A percentile compares a stretch with the other conserved stretches of the same genome.
Evolutionary conservation across 192 early-diverging fungal species (phyloP).

Genomic region (Coemansia sp.): DNA sequence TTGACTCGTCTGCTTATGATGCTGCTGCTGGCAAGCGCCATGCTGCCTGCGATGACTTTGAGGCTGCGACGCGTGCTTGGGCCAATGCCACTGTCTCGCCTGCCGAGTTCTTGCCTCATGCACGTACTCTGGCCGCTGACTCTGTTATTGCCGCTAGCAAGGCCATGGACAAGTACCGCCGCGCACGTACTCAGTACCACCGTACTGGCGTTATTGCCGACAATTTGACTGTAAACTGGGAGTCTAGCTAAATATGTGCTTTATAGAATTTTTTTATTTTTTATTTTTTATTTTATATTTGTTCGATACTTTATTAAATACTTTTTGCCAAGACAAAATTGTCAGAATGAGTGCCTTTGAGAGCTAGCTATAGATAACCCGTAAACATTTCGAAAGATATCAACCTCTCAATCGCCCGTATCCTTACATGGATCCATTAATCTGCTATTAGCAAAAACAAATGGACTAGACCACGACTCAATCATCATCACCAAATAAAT

Average conservation of each 20-base stretch:
- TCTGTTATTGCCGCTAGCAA: constrained; percentile 54
- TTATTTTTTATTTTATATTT: neutral
- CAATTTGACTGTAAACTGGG: constrained; percentile 26
- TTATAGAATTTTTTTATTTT: neutral
- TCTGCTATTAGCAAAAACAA: too few species aligned
- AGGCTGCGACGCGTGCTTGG: constrained; percentile 58
- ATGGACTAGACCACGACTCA: too few species aligned
- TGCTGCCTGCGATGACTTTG: constrained; percentile 48
- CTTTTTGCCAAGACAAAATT: too few species aligned
- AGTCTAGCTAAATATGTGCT: neutral
- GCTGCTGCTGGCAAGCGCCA: constrained; percentile 32
- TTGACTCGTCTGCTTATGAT: constrained; percentile 43
- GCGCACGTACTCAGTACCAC: constrained; percentile 58
- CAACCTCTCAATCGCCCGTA: too few species aligned
- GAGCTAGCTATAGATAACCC: too few species aligned
- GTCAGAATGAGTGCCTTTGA: too few species aligned
- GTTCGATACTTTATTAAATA: too few species aligned
- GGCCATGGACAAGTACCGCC: constrained; percentile 54
- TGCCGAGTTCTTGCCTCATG: neutral
- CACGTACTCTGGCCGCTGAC: constrained; percentile 45
- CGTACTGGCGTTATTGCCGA: constrained; percentile 50
- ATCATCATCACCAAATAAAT: too few species aligned
- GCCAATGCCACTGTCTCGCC: constrained; percentile 7
- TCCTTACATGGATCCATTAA: too few species aligned
- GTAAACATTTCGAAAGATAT: too few species aligned